Percentiles rank a stretch among this genome's conserved stretches.
Evolutionary conservation across 1,284 basidiomycete genomes (phyloP).

Genomic region (Malassezia slooffiae): DNA sequence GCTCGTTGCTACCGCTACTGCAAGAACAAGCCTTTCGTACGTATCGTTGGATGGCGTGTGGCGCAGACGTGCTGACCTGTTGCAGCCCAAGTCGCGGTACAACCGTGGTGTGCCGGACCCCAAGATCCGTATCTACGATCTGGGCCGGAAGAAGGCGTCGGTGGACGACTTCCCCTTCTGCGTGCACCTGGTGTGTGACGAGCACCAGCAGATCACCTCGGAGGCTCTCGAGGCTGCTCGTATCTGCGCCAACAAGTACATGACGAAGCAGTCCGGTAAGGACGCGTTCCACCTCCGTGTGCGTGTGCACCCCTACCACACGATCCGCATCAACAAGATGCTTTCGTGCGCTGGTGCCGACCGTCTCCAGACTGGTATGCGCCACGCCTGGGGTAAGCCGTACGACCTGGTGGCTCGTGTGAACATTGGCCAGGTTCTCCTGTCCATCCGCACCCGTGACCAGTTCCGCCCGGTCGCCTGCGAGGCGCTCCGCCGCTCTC

Average conservation of each 20-base stretch:
- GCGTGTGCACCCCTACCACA: conserved; percentile 95
- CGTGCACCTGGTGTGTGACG: conserved; percentile 89
- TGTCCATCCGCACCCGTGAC: conserved; percentile 90
- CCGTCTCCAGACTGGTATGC: conserved; percentile 94
- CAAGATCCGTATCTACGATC: conserved; percentile 54
- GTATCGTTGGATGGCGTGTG: conserved; percentile 20
- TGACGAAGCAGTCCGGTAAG: conserved; percentile 95
- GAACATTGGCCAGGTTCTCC: conserved; percentile 92
- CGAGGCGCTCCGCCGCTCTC: conserved; percentile 73
- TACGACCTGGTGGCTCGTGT: conserved; percentile 91
- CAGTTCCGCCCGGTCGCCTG: conserved; percentile 74
- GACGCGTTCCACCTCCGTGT: conserved; percentile 98
- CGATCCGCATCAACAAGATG: conserved; percentile 99
- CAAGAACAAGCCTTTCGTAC: conserved; percentile 42
- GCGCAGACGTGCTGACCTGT: conserved; percentile 2
- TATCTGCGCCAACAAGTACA: conserved; percentile 99
- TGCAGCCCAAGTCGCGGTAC: conserved; percentile 55
- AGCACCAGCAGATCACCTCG: conserved; percentile 92
- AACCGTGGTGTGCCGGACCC: conserved; percentile 64
- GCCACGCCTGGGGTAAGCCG: conserved; percentile 98
- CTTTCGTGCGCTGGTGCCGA: conserved; percentile 97
- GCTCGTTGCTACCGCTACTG: conserved; percentile 46
- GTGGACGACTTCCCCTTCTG: conserved; percentile 76
- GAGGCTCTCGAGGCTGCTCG: conserved; percentile 96
- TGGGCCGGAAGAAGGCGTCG: conserved; percentile 85